Evolutionary conservation across 768 basidiomycete genomes (phyloP), one percentile per base, ranked within the genome.

Genomic region (Serendipita indica): DNA sequence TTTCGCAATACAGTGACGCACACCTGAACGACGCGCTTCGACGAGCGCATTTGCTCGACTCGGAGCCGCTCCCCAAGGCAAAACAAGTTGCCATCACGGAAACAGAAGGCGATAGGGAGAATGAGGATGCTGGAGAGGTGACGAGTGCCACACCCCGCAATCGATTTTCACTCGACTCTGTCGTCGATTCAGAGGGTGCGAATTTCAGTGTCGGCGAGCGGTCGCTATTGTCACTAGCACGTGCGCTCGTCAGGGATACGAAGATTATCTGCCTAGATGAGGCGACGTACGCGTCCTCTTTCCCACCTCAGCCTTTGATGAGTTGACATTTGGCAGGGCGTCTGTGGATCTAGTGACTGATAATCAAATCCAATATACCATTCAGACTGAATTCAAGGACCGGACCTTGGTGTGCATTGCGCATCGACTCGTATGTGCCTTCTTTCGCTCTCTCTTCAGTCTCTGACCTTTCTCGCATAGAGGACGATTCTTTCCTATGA

Each of bases 131-230:
- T 10, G 30, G 49, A n/a, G 30, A 20, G 16, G 49, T 54, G 2
- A 20, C 49, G n/a, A n/a, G 10, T 2, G 3, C 49, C 10, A 54
- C 49, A 6, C 49, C 49, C 3, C 20, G 30, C 20, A 54, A 60
- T 43, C 33, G 58, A 13, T 68, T 73, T 35, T 63, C 66, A 4
- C 62, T 73, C 4, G 64, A 69, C 6, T 67, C 70, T 0, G 66
- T 67, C 16, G 69, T 73, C 16, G 64, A 66, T 2, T 63, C 65
- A 16, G 72, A 71, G 14, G 72, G 73, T 22, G 63, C 64, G 22
- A 75, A 74, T 60, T 71, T 74, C 63, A 71, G 69, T 13, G 68
- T 72, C 16, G 74, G 74, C 7, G 72, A 75, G 61, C 62, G 73
- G n/a, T 73, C 74, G 57, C 65, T 75, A 2, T 62, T 74, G 1